Conservation (phyloP, 139 green algal genomes). For the Spirogloea muscicola region DNA sequence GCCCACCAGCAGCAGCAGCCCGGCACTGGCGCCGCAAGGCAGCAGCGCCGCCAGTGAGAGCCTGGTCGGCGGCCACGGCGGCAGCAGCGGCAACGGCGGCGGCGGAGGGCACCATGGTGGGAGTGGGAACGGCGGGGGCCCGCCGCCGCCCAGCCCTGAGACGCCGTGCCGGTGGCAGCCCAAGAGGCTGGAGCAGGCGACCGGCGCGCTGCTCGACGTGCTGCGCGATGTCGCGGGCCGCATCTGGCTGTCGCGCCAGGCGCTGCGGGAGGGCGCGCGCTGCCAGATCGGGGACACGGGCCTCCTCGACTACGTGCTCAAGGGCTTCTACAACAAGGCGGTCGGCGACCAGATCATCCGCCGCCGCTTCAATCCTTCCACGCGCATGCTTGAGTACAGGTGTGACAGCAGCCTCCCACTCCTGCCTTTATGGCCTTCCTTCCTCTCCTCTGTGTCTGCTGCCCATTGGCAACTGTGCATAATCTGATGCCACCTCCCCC, state of each 20-base stretch:
- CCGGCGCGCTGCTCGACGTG: no score
- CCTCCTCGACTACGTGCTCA: constrained; percentile 62
- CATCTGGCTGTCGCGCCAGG: constrained; percentile 42
- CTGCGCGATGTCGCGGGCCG: no score
- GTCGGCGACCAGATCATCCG: constrained; percentile 36
- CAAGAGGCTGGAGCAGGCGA: constrained; percentile 41
- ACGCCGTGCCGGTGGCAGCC: constrained; percentile 44
- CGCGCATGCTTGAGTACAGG: no score
- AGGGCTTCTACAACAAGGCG: constrained; percentile 45
- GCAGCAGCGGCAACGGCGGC: neutral
- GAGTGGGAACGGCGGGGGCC: neutral
- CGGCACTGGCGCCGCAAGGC: constrained; percentile 4
- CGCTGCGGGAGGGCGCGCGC: constrained; percentile 46
- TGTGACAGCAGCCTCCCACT: no score
- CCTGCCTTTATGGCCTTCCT: no score
- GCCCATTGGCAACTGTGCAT: no score
- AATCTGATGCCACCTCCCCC: no score
- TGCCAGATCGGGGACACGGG: constrained; percentile 57
- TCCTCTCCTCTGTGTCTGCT: no score
- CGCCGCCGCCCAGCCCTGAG: no score
- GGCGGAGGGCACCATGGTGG: no score
- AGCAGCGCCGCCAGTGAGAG: neutral
- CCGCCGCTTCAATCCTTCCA: no score
- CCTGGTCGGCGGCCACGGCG: neutral
- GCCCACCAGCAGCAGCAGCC: constrained; percentile 36